A percentile compares a stretch with the other conserved stretches of the same genome.
phyloP scores from a whole-genome alignment of 2,329 filamentous ascomycete genomes.

The Trematosphaeria pertusa region DNA sequence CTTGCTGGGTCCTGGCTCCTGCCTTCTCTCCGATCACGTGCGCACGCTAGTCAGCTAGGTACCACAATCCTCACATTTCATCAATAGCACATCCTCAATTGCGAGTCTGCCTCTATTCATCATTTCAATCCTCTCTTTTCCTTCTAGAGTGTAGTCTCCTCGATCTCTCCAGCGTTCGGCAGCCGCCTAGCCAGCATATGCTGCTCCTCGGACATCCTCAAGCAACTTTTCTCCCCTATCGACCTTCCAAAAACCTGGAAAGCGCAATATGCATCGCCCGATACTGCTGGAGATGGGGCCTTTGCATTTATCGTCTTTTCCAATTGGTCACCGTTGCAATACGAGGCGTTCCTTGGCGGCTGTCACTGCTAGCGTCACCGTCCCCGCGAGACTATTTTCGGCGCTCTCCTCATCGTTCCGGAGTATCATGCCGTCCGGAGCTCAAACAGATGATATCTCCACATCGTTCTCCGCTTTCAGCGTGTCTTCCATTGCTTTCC shows the following conservation, averaged over 20 bases:
- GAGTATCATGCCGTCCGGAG: too few relatives aligned
- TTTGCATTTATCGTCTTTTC: neutral
- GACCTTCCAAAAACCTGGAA: neutral
- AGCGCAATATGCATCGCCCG: neutral
- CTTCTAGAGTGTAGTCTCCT: neutral
- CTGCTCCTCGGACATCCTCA: neutral
- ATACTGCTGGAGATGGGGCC: neutral
- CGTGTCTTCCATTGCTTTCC: too few relatives aligned
- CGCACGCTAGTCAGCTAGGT: too few relatives aligned
- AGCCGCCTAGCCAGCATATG: neutral
- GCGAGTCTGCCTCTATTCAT: neutral
- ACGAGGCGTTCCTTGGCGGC: conserved; percentile 1
- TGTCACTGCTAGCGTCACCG: conserved; percentile 1
- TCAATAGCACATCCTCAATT: too few relatives aligned
- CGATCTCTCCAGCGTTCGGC: too few relatives aligned
- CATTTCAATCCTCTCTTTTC: neutral
- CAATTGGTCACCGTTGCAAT: conserved; percentile 5
- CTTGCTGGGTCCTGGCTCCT: neutral
- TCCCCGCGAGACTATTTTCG: conserved; percentile 1
- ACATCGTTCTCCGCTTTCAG: too few relatives aligned
- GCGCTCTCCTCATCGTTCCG: neutral
- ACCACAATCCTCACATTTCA: too few relatives aligned
- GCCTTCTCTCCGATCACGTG: too few relatives aligned
- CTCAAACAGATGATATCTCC: neutral
- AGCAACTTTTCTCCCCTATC: neutral